These are phyloP conservation scores for Phlebopus sp. DNA, from an alignment of 1,284 basidiomycete genomes.

Conservation along the genomic window DNA sequence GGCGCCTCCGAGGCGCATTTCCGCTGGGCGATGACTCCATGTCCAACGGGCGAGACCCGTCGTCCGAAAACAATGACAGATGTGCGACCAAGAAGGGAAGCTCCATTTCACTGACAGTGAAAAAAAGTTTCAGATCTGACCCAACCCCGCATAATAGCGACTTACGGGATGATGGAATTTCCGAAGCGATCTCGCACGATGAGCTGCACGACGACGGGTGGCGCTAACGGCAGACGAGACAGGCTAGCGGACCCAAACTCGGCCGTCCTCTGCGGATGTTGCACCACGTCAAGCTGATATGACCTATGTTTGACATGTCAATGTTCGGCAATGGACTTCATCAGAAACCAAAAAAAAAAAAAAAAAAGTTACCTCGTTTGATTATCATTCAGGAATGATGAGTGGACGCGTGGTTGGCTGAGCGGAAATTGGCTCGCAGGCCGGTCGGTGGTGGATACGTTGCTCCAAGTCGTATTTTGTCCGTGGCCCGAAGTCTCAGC, in stretches of 20 bases:
- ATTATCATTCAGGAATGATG: conserved; percentile 52
- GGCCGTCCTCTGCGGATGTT: conserved; percentile 75
- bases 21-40: conserved; percentile 49
- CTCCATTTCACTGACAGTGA: conserved; percentile 61
- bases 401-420: conserved; percentile 47
- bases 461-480: conserved; percentile 27
- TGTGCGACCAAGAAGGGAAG: conserved; percentile 82
- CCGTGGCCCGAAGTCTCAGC: conserved; percentile 25
- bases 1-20: conserved; percentile 47
- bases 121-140: conserved; percentile 25
- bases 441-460: conserved; percentile 24
- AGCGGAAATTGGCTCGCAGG: conserved; percentile 34
- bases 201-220: conserved; percentile 77
- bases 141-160: conserved; percentile 26
- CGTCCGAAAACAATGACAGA: conserved; percentile 64
- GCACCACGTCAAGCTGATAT: conserved; percentile 75
- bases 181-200: conserved; percentile 70
- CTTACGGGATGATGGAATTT: conserved; percentile 67
- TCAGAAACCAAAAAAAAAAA: conserved; percentile 8
- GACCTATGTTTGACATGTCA: conserved; percentile 43
- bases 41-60: conserved; percentile 57
- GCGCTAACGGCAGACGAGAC: conserved; percentile 78
- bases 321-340: conserved; percentile 4
- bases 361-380: conserved; percentile 45
- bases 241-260: conserved; percentile 74